phyloP scores from a whole-genome alignment of 176 grass and related monocot genomes.

The sorghum (Sorghum bicolor) region DNA sequence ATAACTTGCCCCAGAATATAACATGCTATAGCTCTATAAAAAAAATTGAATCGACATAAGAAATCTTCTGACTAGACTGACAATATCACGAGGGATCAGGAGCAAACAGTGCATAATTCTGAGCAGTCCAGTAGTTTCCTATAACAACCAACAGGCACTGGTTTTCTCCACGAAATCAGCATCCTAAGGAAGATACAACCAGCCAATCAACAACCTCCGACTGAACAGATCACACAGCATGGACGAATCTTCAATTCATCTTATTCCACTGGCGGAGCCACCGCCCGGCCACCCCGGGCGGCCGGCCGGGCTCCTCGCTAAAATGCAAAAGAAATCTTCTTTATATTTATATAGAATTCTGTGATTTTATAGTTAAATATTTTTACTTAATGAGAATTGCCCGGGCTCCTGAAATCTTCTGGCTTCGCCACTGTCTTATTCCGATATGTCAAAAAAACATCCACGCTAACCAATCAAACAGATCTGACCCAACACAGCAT shows the following conservation, averaged over 20 bases:
- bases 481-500: too few relatives aligned
- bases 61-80: not conserved
- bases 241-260: not conserved
- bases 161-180: not conserved
- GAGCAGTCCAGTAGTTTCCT: not conserved
- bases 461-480: not conserved
- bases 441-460: not conserved
- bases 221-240: not conserved
- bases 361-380: too few relatives aligned
- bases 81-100: not conserved
- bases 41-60: not conserved
- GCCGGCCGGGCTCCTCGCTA: too few relatives aligned
- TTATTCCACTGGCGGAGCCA: too few relatives aligned
- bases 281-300: too few relatives aligned
- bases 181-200: not conserved
- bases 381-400: too few relatives aligned
- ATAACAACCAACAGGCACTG: not conserved
- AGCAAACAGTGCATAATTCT: not conserved
- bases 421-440: too few relatives aligned
- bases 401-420: too few relatives aligned
- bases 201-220: not conserved
- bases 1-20: not conserved
- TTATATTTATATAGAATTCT: too few relatives aligned
- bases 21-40: not conserved
- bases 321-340: too few relatives aligned